These are phyloP conservation scores for Fragilaria crotonensis DNA, from an alignment of 108 stramenopile species.

Conservation along the genomic window DNA sequence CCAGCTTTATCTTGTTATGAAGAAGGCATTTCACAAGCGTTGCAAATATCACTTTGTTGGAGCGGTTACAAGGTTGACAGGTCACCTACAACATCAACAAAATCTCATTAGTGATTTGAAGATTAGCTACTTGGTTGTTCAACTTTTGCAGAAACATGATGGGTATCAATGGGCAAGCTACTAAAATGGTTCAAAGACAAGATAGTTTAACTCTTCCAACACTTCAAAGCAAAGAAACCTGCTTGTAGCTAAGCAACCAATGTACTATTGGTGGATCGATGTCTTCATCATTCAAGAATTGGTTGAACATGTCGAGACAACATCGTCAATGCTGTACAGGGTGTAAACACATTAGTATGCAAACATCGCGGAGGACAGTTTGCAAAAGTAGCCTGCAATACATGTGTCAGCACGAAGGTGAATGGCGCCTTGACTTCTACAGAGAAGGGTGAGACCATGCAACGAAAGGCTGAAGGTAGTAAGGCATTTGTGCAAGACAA, in stretches of 20 bases:
- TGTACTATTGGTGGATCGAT: neutral
- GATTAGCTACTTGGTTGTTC: neutral
- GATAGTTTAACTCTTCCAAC: neutral
- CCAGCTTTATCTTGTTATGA: neutral
- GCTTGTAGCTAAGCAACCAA: neutral
- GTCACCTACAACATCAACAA: neutral
- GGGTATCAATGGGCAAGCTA: neutral
- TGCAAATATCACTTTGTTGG: neutral
- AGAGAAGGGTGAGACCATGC: no score
- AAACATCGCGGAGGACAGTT: no score
- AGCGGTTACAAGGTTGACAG: neutral
- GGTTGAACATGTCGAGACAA: neutral
- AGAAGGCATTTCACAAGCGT: neutral
- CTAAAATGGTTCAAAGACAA: neutral
- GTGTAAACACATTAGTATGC: neutral
- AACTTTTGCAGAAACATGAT: neutral
- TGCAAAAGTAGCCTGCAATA: no score
- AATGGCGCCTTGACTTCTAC: no score
- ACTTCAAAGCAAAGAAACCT: neutral
- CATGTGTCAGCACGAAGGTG: no score
- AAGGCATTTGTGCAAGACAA: no score
- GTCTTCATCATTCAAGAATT: neutral
- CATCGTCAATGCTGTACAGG: neutral
- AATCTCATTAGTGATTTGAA: neutral
- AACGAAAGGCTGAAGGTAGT: no score